Base-by-base conservation (phyloP, 1,284 basidiomycete species). In the Erythrobasidium hasegawianum region DNA sequence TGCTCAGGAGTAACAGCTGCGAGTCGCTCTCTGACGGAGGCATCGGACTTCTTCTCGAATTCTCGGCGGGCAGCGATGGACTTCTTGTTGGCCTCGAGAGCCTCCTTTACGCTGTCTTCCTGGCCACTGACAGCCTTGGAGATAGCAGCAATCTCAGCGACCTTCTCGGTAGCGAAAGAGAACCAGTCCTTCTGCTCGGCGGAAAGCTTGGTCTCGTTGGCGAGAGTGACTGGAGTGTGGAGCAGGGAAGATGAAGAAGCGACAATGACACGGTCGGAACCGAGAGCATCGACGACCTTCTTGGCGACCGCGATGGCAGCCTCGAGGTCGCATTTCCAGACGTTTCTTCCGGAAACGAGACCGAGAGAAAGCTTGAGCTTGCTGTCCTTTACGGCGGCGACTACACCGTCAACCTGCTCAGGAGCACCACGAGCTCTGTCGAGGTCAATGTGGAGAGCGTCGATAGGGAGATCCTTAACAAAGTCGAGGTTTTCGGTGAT, bases 161-260 rank as follows among this genome's bases (percentile, higher is more conserved):
- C 89, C 84, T 99, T 99, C 84, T 99, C 95, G 71, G 90, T 83
- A 70, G 96, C 96, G 79, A 98, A 99, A 18, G 96, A 90, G 83
- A 99, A 94, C 96, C 96, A 99, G 79, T 96, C 92, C 80, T 88
- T 88, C 78, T 96, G 90, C 79, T 97, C 86, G 43, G 83, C 76
- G 61, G 89, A 88, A 76, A 99, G 85, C 83, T 95, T 93, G 76
- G 84, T 90, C 85, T 99, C 96, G 61, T 87, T 88, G 69, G 87
- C 87, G 76, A 97, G 85, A 66, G 94, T 94, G 78, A 98, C 92
- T 59, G 96, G 96, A 59, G 90, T 97, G 84, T 99, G 96, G 73
- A 97, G 87, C 75, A 99, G 89, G 66, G 96, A 97, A 43, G 95
- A 97, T 11, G 95, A 97, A 59, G 96, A 94, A 39, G 92, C 92